A percentile compares a stretch with the other conserved stretches of the same genome.
Evolutionary conservation across 306 rosid genomes (phyloP).

Genomic region (Inga laurina): DNA sequence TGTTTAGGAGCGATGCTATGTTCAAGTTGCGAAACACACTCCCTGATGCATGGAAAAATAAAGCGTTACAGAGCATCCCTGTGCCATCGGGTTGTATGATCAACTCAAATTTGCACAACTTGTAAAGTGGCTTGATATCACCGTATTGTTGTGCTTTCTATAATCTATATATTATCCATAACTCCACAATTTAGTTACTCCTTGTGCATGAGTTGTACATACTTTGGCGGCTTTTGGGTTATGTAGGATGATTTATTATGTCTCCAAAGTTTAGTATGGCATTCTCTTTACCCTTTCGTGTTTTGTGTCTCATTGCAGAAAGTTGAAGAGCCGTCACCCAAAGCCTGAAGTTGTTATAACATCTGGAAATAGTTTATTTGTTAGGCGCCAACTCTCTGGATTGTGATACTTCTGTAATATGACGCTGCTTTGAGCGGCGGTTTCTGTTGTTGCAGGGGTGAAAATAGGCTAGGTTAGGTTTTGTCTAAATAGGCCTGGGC

Average conservation of each 20-base stretch:
- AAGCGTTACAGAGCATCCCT: neutral
- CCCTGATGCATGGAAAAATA: too few species aligned
- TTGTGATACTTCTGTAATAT: conserved; percentile 16
- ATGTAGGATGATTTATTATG: neutral
- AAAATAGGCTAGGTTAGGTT: too few species aligned
- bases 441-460: neutral
- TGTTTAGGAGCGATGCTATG: neutral
- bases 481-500: too few species aligned
- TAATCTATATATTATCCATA: neutral
- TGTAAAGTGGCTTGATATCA: neutral
- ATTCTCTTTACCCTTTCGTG: neutral
- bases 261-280: neutral
- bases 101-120: neutral
- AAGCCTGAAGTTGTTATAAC: conserved; percentile 26
- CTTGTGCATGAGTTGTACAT: neutral
- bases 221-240: neutral
- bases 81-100: neutral
- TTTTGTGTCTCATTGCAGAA: conserved; percentile 47
- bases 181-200: neutral
- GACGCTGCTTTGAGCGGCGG: neutral
- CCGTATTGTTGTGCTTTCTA: neutral
- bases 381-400: neutral
- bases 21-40: neutral
- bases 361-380: conserved; percentile 16
- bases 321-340: conserved; percentile 45